phyloP scores from a whole-genome alignment of 2,329 filamentous ascomycete genomes.

The Pseudopyrenochaeta lycopersici region DNA sequence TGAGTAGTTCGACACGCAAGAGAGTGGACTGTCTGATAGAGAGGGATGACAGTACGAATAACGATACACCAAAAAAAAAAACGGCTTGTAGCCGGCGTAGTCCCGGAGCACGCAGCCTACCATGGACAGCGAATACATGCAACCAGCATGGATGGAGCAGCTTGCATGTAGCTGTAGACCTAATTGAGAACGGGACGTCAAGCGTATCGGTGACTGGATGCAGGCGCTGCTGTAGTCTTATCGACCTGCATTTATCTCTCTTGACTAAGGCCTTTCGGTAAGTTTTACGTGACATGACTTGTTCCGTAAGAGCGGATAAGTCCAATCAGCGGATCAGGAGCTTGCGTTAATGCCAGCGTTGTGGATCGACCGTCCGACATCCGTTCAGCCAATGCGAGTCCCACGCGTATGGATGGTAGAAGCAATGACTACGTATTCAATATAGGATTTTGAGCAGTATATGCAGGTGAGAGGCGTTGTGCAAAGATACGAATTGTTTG shows the following conservation, averaged over 20 bases:
- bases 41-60: constrained; percentile 33
- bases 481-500: neutral
- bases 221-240: constrained; percentile 39
- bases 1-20: constrained; percentile 6
- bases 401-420: neutral
- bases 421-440: neutral
- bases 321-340: constrained; percentile 16
- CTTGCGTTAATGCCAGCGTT: constrained; percentile 12
- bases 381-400: neutral
- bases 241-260: constrained; percentile 34
- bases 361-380: neutral
- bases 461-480: neutral
- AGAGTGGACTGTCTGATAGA: constrained; percentile 24
- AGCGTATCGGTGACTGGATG: constrained; percentile 23
- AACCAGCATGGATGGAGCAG: constrained; percentile 22
- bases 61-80: constrained; percentile 19
- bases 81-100: constrained; percentile 32
- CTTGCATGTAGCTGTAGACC: constrained; percentile 29
- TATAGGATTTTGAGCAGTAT: neutral
- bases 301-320: constrained; percentile 16
- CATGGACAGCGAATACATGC: constrained; percentile 15
- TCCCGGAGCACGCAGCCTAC: constrained; percentile 16
- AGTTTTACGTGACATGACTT: constrained; percentile 33
- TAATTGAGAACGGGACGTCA: constrained; percentile 25
- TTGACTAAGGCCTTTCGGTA: constrained; percentile 49